A percentile compares a stretch with the other conserved stretches of the same genome.
Evolutionary conservation across 352 stramenopile species (phyloP).

Genomic region (Phytophthora lateralis): DNA sequence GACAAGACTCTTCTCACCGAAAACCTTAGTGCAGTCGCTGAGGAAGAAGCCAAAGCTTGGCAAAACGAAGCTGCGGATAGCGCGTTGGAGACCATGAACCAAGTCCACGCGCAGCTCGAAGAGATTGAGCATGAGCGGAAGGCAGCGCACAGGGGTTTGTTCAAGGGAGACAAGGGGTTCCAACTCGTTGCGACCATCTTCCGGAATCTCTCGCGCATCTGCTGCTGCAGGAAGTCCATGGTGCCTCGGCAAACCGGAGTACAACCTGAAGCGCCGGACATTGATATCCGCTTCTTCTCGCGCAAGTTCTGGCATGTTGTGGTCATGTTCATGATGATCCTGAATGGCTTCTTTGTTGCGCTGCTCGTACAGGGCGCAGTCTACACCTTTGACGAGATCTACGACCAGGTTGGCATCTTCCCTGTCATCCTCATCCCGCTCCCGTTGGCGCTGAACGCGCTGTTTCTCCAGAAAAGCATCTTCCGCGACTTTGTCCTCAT

Average conservation of each 20-base stretch:
- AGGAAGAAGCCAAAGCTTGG: slow-evolving; percentile 21
- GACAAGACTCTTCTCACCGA: slow-evolving; percentile 5
- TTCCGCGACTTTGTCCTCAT: slow-evolving; percentile 67
- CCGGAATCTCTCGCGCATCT: slow-evolving; percentile 12
- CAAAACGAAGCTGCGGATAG: slow-evolving; percentile 25
- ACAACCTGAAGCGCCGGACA: slow-evolving; percentile 9
- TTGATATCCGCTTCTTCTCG: slow-evolving; percentile 49
- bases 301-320: slow-evolving; percentile 69
- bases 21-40: slow-evolving; percentile 15
- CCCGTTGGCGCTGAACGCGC: slow-evolving; percentile 55
- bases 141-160: slow-evolving; percentile 1
- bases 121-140: slow-evolving; percentile 22
- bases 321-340: slow-evolving; percentile 58
- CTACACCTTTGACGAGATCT: slow-evolving; percentile 47
- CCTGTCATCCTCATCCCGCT: slow-evolving; percentile 37
- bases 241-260: slow-evolving; percentile 7
- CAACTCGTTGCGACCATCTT: slow-evolving; percentile 23
- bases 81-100: slow-evolving; percentile 28
- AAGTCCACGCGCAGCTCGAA: slow-evolving; percentile 26
- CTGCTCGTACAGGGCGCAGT: slow-evolving; percentile 66
- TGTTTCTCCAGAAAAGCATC: slow-evolving; percentile 58
- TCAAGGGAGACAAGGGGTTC: slow-evolving; percentile 23
- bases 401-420: slow-evolving; percentile 23
- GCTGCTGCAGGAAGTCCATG: slow-evolving; percentile 12
- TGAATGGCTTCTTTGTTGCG: slow-evolving; percentile 68